These are phyloP conservation scores for Colletotrichum sublineola DNA, from an alignment of 2,329 filamentous ascomycete genomes.

Conservation along the genomic window DNA sequence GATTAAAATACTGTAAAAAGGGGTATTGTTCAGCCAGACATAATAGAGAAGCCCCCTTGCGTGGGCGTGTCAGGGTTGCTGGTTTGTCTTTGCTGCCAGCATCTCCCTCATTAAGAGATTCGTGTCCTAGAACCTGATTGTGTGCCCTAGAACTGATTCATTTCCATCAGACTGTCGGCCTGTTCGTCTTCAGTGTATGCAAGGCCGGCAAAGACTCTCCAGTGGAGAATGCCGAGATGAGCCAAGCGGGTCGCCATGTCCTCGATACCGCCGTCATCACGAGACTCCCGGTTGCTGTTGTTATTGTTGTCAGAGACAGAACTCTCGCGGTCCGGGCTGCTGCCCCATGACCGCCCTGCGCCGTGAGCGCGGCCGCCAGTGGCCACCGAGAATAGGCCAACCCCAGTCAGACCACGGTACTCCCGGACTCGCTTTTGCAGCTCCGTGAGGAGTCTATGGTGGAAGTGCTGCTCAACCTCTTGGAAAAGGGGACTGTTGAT, in stretches of 20 bases:
- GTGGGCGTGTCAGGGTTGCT: slow-evolving; percentile 21
- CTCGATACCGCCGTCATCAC: slow-evolving; percentile 68
- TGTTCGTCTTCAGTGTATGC: slow-evolving; percentile 70
- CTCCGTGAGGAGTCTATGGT: slow-evolving; percentile 62
- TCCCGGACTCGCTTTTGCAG: slow-evolving; percentile 65
- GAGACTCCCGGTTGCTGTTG: slow-evolving; percentile 55
- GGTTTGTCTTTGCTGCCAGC: slow-evolving; percentile 16
- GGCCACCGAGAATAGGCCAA: slow-evolving; percentile 67
- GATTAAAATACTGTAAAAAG: slow-evolving; percentile 43
- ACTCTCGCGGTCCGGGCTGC: slow-evolving; percentile 48
- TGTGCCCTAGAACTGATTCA: slow-evolving; percentile 43
- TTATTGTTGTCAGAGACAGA: slow-evolving; percentile 47
- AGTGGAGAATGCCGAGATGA: slow-evolving; percentile 88
- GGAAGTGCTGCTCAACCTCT: slow-evolving; percentile 64
- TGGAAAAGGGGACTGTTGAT: slow-evolving; percentile 59
- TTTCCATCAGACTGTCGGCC: slow-evolving; percentile 51
- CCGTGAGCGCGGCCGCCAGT: slow-evolving; percentile 63
- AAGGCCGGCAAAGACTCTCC: slow-evolving; percentile 87
- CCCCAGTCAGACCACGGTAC: slow-evolving; percentile 65
- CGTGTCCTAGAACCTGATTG: neutral
- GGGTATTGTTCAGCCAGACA: slow-evolving; percentile 41
- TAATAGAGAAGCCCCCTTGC: slow-evolving; percentile 34
- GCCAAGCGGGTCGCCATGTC: slow-evolving; percentile 83
- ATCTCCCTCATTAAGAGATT: slow-evolving; percentile 12
- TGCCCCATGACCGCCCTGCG: slow-evolving; percentile 53